phyloP scores from a whole-genome alignment of 140 eudicot genomes.

The Anethum foeniculum region DNA sequence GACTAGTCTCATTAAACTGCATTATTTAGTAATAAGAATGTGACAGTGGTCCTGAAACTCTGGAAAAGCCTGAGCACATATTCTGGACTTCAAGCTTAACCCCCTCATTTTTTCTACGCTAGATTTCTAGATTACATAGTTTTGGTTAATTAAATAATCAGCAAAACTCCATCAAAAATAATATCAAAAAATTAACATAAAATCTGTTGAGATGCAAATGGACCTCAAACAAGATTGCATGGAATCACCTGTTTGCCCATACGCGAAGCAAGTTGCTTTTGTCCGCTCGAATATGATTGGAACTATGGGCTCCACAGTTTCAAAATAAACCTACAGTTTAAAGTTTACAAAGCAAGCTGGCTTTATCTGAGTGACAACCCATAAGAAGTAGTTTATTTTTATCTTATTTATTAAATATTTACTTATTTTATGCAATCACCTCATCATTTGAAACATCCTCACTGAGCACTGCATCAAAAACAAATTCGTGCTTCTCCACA shows the following conservation, averaged over 20 bases:
- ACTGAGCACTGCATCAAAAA: slow-evolving; percentile 92
- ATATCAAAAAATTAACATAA: background rate
- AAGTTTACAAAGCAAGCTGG: slow-evolving; percentile 2
- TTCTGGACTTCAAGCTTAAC: background rate
- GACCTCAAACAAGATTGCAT: background rate
- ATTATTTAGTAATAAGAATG: background rate
- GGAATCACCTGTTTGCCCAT: slow-evolving; percentile 88
- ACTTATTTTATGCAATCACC: slow-evolving; percentile 33
- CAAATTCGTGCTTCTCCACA: slow-evolving; percentile 95
- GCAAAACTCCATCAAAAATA: background rate
- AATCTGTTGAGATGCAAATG: background rate
- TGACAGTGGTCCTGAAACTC: background rate
- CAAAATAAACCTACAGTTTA: slow-evolving; percentile 65
- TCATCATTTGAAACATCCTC: slow-evolving; percentile 99
- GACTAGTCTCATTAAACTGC: background rate
- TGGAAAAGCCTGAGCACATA: background rate
- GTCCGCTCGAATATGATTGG: slow-evolving; percentile 97
- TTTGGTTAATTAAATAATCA: background rate
- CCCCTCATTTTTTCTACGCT: background rate
- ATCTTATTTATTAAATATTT: background rate
- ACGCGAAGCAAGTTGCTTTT: slow-evolving; percentile 98
- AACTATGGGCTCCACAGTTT: slow-evolving; percentile 98
- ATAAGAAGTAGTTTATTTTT: background rate
- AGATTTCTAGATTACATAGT: background rate
- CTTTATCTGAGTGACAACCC: background rate